Evolutionary conservation across 345 rosid genomes (phyloP).

Genomic region (Odontarrhena argentea): DNA sequence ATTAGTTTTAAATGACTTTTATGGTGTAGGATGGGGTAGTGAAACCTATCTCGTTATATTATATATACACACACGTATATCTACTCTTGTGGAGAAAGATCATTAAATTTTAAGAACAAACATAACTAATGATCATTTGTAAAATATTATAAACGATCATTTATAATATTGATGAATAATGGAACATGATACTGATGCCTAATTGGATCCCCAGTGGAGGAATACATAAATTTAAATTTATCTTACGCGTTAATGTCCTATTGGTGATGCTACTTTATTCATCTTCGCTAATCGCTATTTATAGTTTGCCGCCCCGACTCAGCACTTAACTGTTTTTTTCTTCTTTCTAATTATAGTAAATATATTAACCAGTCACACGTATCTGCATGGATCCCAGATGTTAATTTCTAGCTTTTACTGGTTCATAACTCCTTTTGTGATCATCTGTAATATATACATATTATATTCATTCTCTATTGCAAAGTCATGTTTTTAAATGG

Average conservation of each 20-base stretch:
- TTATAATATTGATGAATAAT: background rate
- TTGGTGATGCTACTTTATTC: background rate
- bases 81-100: background rate
- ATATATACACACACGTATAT: background rate
- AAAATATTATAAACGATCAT: background rate
- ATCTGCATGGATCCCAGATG: conserved; percentile 6
- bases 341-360: background rate
- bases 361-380: background rate
- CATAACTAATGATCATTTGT: background rate
- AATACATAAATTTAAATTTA: background rate
- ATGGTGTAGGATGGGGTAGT: conserved; percentile 19
- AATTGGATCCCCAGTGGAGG: background rate
- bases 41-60: conserved; percentile 3
- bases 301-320: background rate
- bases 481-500: background rate
- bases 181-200: background rate
- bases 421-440: background rate
- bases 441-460: too few relatives aligned
- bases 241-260: background rate
- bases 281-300: background rate
- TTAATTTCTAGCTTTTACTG: background rate
- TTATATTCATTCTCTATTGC: background rate
- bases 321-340: background rate
- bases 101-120: background rate
- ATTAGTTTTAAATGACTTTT: background rate